Evolutionary conservation across 257 asterid genomes (phyloP).

Genomic region (Solanum sitiens): DNA sequence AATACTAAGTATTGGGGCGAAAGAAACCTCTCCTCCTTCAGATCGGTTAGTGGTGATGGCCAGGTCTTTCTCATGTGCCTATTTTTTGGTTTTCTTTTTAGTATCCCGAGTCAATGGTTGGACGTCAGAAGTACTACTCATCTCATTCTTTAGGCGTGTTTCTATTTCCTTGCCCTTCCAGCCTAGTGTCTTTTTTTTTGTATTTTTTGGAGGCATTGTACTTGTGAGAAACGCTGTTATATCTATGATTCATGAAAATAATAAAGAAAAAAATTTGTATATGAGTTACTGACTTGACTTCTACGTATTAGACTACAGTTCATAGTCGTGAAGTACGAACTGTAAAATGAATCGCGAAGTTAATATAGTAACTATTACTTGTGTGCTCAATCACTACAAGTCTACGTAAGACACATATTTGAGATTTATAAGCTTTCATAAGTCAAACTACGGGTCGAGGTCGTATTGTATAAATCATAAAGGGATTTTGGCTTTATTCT

Average conservation of each 20-base stretch:
- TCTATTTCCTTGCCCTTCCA: neutral
- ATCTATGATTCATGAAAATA: no score
- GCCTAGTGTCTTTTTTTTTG: neutral
- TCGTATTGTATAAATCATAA: neutral
- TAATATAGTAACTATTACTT: neutral
- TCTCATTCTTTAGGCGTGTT: neutral
- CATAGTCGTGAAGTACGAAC: neutral
- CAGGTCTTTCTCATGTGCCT: neutral
- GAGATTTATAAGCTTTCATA: no score
- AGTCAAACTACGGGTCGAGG: neutral
- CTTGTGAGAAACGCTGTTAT: neutral
- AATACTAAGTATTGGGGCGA: neutral
- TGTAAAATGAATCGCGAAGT: neutral
- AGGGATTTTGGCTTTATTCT: neutral
- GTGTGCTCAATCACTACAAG: neutral
- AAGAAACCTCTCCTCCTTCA: neutral
- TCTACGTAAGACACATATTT: neutral
- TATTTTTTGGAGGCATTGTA: neutral
- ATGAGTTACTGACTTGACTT: no score
- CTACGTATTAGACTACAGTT: neutral
- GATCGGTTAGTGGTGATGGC: neutral
- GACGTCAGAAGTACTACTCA: neutral
- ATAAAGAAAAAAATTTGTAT: no score
- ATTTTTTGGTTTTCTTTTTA: neutral
- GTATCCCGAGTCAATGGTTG: no score